Percentiles rank a stretch among this genome's conserved stretches.
Conservation (phyloP, 805 yeast genomes). For the Metschnikowia kunwiensis region DNA sequence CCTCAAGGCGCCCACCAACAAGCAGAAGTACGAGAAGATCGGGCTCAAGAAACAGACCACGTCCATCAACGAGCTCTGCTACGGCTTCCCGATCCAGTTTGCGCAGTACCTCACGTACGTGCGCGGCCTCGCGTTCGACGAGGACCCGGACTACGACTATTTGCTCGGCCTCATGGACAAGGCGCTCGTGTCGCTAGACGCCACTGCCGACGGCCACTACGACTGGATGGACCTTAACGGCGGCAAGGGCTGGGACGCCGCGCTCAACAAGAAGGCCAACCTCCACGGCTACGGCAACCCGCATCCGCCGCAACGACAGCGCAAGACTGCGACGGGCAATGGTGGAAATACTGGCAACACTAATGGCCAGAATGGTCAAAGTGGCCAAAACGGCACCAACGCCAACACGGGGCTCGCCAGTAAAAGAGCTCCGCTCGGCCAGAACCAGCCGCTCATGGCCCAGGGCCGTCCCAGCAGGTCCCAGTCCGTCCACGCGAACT, state of each 20-base stretch:
- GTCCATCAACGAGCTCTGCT: constrained; percentile 78
- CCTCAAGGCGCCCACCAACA: constrained; percentile 94
- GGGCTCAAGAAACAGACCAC: constrained; percentile 95
- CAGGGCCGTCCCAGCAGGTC: constrained; percentile 17
- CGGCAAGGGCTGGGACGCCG: constrained; percentile 94
- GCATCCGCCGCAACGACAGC: constrained; percentile 53
- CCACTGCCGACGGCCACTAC: constrained; percentile 79
- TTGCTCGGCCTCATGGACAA: constrained; percentile 74
- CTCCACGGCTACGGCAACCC: constrained; percentile 96
- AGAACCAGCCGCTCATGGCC: constrained; percentile 14
- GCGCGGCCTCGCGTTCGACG: constrained; percentile 86
- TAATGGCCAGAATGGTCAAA: no score
- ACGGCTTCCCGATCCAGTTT: constrained; percentile 87
- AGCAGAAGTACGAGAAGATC: constrained; percentile 95
- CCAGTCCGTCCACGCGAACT: constrained; percentile 18
- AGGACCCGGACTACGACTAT: constrained; percentile 90
- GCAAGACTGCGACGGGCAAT: constrained; percentile 16
- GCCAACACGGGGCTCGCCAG: constrained; percentile 1
- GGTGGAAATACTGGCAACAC: no score
- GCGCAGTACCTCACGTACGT: constrained; percentile 89
- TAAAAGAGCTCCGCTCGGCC: constrained; percentile 12
- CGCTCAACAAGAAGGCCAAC: constrained; percentile 86
- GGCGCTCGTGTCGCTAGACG: constrained; percentile 70
- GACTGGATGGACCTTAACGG: constrained; percentile 98
- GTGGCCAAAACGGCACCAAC: no score